Percentiles rank a stretch among this genome's conserved stretches.
These are phyloP conservation scores for Bacidia gigantensis DNA, from an alignment of 495 filamentous ascomycete species.

Conservation along the genomic window DNA sequence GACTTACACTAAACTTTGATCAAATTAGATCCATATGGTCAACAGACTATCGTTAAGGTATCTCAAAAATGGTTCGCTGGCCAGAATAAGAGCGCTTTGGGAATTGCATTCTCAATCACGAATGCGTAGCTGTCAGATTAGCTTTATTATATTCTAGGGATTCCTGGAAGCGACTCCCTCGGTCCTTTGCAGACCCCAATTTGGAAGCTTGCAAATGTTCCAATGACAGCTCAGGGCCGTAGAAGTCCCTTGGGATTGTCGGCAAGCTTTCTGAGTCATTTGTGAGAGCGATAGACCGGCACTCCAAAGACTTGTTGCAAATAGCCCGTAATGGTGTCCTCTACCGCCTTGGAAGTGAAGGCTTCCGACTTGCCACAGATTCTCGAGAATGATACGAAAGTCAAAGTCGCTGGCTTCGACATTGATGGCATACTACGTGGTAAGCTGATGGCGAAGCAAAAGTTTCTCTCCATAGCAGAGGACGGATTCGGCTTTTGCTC, in stretches of 20 bases:
- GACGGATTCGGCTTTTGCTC: constrained; percentile 94
- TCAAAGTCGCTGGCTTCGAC: constrained; percentile 87
- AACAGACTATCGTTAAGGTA: no score
- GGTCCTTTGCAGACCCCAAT: no score
- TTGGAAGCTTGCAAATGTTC: no score
- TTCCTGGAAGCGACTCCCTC: no score
- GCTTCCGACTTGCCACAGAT: constrained; percentile 48
- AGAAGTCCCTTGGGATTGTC: background rate
- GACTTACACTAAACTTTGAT: no score
- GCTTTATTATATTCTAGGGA: no score
- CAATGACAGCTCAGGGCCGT: no score
- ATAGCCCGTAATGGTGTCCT: background rate
- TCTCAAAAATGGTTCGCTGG: no score
- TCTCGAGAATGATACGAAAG: constrained; percentile 60
- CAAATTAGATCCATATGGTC: no score
- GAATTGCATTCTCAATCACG: no score
- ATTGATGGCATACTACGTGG: constrained; percentile 84
- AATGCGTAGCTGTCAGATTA: no score
- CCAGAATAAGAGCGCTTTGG: no score
- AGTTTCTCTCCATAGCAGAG: constrained; percentile 74
- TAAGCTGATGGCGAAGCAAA: constrained; percentile 90
- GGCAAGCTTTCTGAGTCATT: background rate
- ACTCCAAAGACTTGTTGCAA: background rate
- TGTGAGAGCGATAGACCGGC: background rate
- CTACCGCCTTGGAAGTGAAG: constrained; percentile 28